Evolutionary conservation across 192 early-diverging fungal genomes (phyloP), one percentile per base, ranked within the genome.

Genomic region (Phlyctochytrium arcticum): DNA sequence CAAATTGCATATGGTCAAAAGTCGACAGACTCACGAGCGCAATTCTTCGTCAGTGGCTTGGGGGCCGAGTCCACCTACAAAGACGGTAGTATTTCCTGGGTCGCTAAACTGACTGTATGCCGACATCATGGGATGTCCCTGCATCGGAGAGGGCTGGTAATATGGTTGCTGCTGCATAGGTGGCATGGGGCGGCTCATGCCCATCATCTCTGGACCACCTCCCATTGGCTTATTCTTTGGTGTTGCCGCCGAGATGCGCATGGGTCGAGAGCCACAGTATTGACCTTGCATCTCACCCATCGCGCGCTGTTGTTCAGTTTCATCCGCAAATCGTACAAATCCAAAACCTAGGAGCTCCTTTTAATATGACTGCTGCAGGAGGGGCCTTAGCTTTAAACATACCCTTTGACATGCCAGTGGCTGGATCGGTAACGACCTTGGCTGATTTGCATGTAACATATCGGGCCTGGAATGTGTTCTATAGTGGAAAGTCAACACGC

Each of bases 71-170:
- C 95, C 95, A 23, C 96, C 96, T 24, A 98, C 92, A 80, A 98
- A 98, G 30, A 98, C 92, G 3, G 96, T 98, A 4, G 94, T 97
- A 76, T 96, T 96, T 72, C 76, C 88, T 37, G 92, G 92, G 70
- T 97, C 94, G 29, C 76, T 85, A 59, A 82, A 67, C 9, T 31
- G 37, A 48, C 65, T 65, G 66, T 73, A 73, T 36, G 30, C 65
- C 23, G 61, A 55, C n/a, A n/a, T n/a, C n/a, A n/a, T n/a, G 9
- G 54, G 34, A 5, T 24, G 26, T 48, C 46, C 62, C 62, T 54
- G 64, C 36, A 48, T 48, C 12, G 31, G 46, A 23, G 60, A 59
- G 15, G 15, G 2, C 7, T 60, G 46, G 46, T 59, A 47, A 31
- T 66, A 60, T 19, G 35, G 42, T 32, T 48, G 44, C 31, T 30